phyloP scores from a whole-genome alignment of 2,329 filamentous ascomycete species.

The Fusarium sp. region DNA sequence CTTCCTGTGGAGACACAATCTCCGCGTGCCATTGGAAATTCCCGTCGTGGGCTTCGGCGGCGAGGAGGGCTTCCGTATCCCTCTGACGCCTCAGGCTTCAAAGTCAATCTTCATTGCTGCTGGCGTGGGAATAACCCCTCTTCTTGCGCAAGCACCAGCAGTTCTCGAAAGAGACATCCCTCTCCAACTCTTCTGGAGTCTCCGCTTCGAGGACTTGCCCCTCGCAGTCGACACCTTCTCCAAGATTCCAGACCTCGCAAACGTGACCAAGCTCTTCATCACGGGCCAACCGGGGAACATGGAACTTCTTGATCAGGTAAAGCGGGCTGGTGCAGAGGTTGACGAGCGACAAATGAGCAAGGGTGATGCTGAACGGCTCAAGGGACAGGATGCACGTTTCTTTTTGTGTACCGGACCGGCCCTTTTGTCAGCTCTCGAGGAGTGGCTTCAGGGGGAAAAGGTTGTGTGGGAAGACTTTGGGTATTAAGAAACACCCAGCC shows the following conservation, averaged over 20 bases:
- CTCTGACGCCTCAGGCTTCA: slow-evolving; percentile 30
- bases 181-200: slow-evolving; percentile 75
- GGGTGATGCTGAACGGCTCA: slow-evolving; percentile 55
- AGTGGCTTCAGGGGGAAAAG: slow-evolving; percentile 66
- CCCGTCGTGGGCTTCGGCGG: slow-evolving; percentile 81
- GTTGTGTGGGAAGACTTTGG: slow-evolving; percentile 70
- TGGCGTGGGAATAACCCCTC: slow-evolving; percentile 85
- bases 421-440: slow-evolving; percentile 54
- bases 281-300: slow-evolving; percentile 59
- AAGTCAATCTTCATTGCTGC: slow-evolving; percentile 74
- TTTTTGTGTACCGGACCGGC: slow-evolving; percentile 60
- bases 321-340: slow-evolving; percentile 49
- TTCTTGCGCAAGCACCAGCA: slow-evolving; percentile 73
- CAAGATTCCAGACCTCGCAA: slow-evolving; percentile 61
- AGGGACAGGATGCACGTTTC: slow-evolving; percentile 58
- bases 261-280: slow-evolving; percentile 70
- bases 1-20: slow-evolving; percentile 70
- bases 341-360: slow-evolving; percentile 51
- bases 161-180: slow-evolving; percentile 52
- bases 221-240: slow-evolving; percentile 70
- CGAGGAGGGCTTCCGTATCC: slow-evolving; percentile 56
- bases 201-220: slow-evolving; percentile 69
- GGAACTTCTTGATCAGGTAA: slow-evolving; percentile 48
- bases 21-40: slow-evolving; percentile 67
- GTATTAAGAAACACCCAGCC: slow-evolving; percentile 53